Percentiles rank a stretch among this genome's conserved stretches.
These are phyloP conservation scores for Paecilomyces sp. DNA, from an alignment of 2,329 filamentous ascomycete species.

Conservation along the genomic window DNA sequence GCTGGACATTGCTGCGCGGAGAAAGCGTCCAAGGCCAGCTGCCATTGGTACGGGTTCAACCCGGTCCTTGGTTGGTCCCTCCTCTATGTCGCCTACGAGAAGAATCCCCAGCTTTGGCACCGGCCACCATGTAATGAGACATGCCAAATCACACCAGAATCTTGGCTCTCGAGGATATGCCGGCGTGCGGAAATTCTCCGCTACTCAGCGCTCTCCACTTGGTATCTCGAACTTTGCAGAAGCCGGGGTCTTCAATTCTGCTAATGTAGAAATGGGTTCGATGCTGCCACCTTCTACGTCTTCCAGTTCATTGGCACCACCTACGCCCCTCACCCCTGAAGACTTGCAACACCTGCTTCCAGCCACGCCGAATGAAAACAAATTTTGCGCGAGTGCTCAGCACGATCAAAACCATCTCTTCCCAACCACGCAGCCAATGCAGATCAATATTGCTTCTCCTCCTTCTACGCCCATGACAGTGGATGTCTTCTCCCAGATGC, in stretches of 20 bases:
- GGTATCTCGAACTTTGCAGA: conserved; percentile 40
- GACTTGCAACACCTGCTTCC: conserved; percentile 35
- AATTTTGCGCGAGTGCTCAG: conserved; percentile 30
- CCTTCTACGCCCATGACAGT: conserved; percentile 35
- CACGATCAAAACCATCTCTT: conserved; percentile 25
- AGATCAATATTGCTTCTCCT: conserved; percentile 36
- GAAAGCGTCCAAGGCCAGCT: conserved; percentile 40
- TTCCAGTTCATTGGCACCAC: conserved; percentile 30
- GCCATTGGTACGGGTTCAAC: conserved; percentile 37
- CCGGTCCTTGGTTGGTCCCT: conserved; percentile 29
- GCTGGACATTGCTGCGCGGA: conserved; percentile 38
- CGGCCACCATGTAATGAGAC: conserved; percentile 32
- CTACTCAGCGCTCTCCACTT: conserved; percentile 41
- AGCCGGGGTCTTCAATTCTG: conserved; percentile 26
- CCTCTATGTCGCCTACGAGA: conserved; percentile 36
- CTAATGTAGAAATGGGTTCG: conserved; percentile 25
- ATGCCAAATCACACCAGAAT: conserved; percentile 39
- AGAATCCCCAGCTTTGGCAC: conserved; percentile 24
- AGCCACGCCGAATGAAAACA: conserved; percentile 28
- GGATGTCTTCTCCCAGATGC: conserved; percentile 31
- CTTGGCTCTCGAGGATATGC: conserved; percentile 37
- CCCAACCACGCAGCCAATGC: conserved; percentile 32
- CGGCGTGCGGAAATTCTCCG: conserved; percentile 39
- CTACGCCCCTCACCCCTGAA: conserved; percentile 37
- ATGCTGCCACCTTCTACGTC: conserved; percentile 28